Evolutionary conservation across 202 grass and related monocot species (phyloP).

Genomic region (Bolboschoenoplectus hybrid): DNA sequence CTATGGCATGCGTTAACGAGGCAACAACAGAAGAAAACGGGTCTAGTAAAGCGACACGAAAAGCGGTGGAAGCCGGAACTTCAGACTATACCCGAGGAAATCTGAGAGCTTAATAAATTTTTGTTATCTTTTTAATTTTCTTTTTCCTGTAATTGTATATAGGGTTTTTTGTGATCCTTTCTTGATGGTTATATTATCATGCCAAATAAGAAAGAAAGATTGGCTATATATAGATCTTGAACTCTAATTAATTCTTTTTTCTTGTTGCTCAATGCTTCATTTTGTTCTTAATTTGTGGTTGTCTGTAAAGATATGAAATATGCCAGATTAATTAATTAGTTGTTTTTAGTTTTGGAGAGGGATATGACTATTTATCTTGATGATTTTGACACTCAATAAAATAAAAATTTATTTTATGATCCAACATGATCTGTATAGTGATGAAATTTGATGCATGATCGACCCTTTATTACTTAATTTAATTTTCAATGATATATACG

Average conservation of each 20-base stretch:
- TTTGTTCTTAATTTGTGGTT: neutral
- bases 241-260: neutral
- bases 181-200: conserved; percentile 37
- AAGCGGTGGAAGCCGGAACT: conserved; percentile 40
- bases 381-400: neutral
- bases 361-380: neutral
- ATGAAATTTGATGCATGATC: neutral
- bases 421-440: too few species aligned
- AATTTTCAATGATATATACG: neutral
- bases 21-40: neutral
- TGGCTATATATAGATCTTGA: neutral
- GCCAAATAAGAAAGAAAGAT: conserved; percentile 9
- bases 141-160: neutral
- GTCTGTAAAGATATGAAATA: neutral
- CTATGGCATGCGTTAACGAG: conserved; percentile 10
- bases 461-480: neutral
- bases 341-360: neutral
- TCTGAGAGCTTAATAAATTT: neutral
- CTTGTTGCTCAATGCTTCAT: neutral
- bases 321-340: neutral
- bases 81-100: conserved; percentile 40
- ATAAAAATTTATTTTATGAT: neutral
- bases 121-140: neutral
- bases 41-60: neutral
- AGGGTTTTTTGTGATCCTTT: conserved; percentile 10